Base-by-base conservation (phyloP, 2,329 filamentous ascomycete genomes). In the Aspergillus quadrilineatus region DNA sequence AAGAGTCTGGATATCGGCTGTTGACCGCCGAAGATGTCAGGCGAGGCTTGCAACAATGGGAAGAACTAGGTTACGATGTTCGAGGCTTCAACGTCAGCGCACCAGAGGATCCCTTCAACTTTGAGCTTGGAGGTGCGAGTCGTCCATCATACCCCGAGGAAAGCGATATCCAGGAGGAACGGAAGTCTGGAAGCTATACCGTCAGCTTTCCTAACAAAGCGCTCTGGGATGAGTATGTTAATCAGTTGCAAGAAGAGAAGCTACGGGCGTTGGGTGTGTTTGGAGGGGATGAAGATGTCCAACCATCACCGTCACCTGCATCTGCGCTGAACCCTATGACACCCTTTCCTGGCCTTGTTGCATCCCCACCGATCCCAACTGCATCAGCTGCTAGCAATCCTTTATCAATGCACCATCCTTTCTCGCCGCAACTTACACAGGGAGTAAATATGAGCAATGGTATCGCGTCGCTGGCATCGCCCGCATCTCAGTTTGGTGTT, bases 261-360 rank as follows among this genome's bases (percentile, higher is more conserved):
- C 80, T 99, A 51, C 87, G 92, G 59, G 92, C 93, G 50, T 81
- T 99, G 54, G 94, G 94, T 62, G 94, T 97, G 10, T 92, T 86
- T 15, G 82, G 90, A 59, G 89, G 86, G 36, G 86, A 88, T 48
- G 88, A 91, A 5, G 90, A 94, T 50, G 84, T 86, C 76, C 83
- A 58, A 74, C 80, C 51, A 77, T 85, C 85, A 3, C 81, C 88
- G 62, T 93, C 91, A 12, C 87, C 87, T 8, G 84, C 78, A n/a
- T 79, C 79, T 3, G 78, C 81, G 50, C 78, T 87, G 62, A 88
- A 85, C 66, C 88, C 89, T 66, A 79, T 85, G 22, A 92, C 90
- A 7, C 85, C 84, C 63, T 90, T 90, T 68, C 88, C 89, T 4
- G 82, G 87, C 6, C 77, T 93, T 50, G 85, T 90, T 4, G 92